A percentile compares a stretch with the other conserved stretches of the same genome.
These are phyloP conservation scores for Musa troglodytarum DNA, from an alignment of 176 grass and related monocot genomes.

Conservation along the genomic window DNA sequence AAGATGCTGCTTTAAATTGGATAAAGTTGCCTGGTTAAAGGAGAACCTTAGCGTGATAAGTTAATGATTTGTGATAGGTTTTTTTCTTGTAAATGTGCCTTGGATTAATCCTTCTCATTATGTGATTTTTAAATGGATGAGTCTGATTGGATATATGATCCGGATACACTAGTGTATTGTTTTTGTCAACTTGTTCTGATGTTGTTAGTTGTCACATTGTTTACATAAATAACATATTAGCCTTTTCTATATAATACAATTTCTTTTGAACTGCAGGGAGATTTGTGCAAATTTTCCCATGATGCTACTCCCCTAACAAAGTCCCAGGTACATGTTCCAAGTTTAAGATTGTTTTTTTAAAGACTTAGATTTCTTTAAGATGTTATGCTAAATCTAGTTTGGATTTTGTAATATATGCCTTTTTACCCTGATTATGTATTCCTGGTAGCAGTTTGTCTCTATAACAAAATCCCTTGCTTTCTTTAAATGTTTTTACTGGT, in stretches of 20 bases:
- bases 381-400: too few species aligned
- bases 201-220: background rate
- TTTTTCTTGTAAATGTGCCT: background rate
- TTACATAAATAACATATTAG: background rate
- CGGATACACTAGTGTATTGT: background rate
- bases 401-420: too few species aligned
- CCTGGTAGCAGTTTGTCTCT: too few species aligned
- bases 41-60: too few species aligned
- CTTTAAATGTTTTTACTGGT: too few species aligned
- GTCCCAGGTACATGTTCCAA: constrained; percentile 46
- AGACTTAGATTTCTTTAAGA: too few species aligned
- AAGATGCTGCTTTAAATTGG: background rate
- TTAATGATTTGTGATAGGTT: background rate
- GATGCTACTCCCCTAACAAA: constrained; percentile 82
- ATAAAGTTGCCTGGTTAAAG: background rate
- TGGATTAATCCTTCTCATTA: background rate
- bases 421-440: too few species aligned
- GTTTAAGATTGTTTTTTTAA: background rate
- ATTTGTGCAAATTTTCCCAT: constrained; percentile 81
- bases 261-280: constrained; percentile 46
- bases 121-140: background rate
- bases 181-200: background rate
- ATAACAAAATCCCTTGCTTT: too few species aligned
- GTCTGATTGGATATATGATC: background rate
- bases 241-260: background rate